Conservation (phyloP, 805 yeast genomes). For the Starmera pachycereana region DNA sequence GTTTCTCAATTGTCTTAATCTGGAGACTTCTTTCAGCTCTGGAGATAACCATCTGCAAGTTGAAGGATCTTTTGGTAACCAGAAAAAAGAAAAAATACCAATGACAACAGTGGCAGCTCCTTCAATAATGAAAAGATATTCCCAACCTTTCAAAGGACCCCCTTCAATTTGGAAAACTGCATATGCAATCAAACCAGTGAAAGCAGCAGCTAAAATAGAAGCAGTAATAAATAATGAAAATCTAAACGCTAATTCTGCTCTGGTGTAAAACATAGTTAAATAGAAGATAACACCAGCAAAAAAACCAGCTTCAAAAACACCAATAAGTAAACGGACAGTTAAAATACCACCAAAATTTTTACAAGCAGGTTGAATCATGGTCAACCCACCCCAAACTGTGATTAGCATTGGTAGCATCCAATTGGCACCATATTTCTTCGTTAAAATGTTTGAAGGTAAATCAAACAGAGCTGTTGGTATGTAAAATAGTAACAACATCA, state of each 20-base stretch:
- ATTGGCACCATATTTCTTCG: constrained; percentile 29
- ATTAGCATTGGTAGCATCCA: constrained; percentile 25
- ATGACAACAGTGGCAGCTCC: constrained; percentile 26
- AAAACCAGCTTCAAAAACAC: constrained; percentile 33
- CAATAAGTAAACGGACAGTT: constrained; percentile 28
- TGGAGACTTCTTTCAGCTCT: constrained; percentile 8
- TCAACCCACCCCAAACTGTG: constrained; percentile 32
- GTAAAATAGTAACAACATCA: constrained; percentile 28
- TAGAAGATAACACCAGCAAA: constrained; percentile 14
- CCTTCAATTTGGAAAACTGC: constrained; percentile 9
- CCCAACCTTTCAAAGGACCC: constrained; percentile 17
- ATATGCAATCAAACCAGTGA: constrained; percentile 12
- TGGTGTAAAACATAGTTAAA: constrained; percentile 9
- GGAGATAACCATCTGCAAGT: constrained; percentile 5
- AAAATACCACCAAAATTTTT: constrained; percentile 28
- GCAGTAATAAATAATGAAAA: constrained; percentile 6
- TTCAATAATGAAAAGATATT: constrained; percentile 20
- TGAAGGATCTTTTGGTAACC: constrained; percentile 7
- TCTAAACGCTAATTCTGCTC: constrained; percentile 8
- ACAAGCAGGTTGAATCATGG: constrained; percentile 33
- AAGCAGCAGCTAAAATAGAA: constrained; percentile 7
- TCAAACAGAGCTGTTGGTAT: constrained; percentile 34
- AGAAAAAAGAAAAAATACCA: constrained; percentile 9
- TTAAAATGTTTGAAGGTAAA: constrained; percentile 29
- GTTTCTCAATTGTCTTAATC: constrained; percentile 4